A percentile compares a stretch with the other conserved stretches of the same genome.
Evolutionary conservation across 805 yeast genomes (phyloP).

Genomic region (Saturnispora bothae): DNA sequence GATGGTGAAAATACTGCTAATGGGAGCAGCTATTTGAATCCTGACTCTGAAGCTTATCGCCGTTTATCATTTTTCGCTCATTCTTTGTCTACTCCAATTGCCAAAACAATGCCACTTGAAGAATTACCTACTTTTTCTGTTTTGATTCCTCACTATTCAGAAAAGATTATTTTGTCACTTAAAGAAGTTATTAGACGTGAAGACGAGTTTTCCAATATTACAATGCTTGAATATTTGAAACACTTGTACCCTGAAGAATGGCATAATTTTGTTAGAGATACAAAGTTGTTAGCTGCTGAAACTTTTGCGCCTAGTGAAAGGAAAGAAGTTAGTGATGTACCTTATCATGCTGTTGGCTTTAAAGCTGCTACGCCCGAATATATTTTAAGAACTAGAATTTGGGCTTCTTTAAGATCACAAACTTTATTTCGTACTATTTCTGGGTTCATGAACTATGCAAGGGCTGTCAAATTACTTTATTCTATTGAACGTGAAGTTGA

Average conservation of each 20-base stretch:
- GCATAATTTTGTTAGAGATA: conserved; percentile 69
- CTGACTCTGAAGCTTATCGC: conserved; percentile 41
- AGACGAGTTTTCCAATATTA: conserved; percentile 33
- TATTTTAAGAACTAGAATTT: conserved; percentile 62
- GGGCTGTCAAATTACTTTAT: conserved; percentile 61
- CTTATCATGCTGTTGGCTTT: conserved; percentile 64
- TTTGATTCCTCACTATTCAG: conserved; percentile 43
- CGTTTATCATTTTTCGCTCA: conserved; percentile 45
- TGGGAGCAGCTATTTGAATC: conserved; percentile 30
- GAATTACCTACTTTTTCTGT: conserved; percentile 44
- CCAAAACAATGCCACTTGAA: conserved; percentile 37
- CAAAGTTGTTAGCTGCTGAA: conserved; percentile 38
- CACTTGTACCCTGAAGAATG: conserved; percentile 65
- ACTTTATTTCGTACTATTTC: conserved; percentile 75
- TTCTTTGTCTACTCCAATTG: conserved; percentile 37
- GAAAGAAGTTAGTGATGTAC: conserved; percentile 54
- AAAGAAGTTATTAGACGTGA: conserved; percentile 50
- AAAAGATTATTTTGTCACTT: conserved; percentile 34
- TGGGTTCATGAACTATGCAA: conserved; percentile 71
- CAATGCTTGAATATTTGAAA: conserved; percentile 72
- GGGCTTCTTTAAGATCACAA: conserved; percentile 82
- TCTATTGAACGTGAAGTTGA: conserved; percentile 52
- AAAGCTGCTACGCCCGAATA: conserved; percentile 53
- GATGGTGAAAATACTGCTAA: conserved; percentile 48
- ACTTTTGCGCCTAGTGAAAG: conserved; percentile 23